Evolutionary conservation across 192 early-diverging fungal species (phyloP), one percentile per base, ranked within the genome.

Genomic region (Backusella morwellensis): DNA sequence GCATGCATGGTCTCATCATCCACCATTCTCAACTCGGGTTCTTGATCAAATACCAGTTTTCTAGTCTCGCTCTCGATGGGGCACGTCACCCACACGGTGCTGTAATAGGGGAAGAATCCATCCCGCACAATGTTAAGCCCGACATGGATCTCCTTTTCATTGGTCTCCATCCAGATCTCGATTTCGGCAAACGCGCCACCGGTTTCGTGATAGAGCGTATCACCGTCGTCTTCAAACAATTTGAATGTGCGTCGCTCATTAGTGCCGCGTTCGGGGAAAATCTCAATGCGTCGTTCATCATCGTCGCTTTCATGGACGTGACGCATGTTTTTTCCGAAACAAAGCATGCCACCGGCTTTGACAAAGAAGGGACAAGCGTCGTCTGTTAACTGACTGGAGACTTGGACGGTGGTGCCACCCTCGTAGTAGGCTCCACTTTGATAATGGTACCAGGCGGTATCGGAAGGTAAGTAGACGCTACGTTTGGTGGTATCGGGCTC

Each of bases 151-250:
- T 42, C 59, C 14, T 35, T 72, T 1, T 35, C 81, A 29, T 15
- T 36, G 29, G 66, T 50, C 52, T 80, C 68, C 81, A 86, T 77
- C 76, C 70, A 77, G 11, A 85, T 21, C 11, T 74, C 76, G 52
- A 87, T 70, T 70, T 87, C 81, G 19, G 85, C 50, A 52, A 69
- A 83, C 32, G 75, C 77, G 23, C 59, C 41, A 14, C 72, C 82
- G 21, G 73, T 56, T 34, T 81, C 72, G n/a, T 81, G 82, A 41
- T 81, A 73, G 3, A 76, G 69, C 2, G 82, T 82, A 40, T 83
- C 74, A 19, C 88, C 88, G 59, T 89, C 88, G 67, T 89, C 88
- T 41, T 89, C 88, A 38, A 82, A 74, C 66, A 86, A 11, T 3
- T 32, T 21, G 32, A 68, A 74, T 21, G 78, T 75, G 5, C 70